Percentiles rank a stretch among this genome's conserved stretches.
Evolutionary conservation across 306 rosid genomes (phyloP).

Genomic region (Citrullus colocynthis): DNA sequence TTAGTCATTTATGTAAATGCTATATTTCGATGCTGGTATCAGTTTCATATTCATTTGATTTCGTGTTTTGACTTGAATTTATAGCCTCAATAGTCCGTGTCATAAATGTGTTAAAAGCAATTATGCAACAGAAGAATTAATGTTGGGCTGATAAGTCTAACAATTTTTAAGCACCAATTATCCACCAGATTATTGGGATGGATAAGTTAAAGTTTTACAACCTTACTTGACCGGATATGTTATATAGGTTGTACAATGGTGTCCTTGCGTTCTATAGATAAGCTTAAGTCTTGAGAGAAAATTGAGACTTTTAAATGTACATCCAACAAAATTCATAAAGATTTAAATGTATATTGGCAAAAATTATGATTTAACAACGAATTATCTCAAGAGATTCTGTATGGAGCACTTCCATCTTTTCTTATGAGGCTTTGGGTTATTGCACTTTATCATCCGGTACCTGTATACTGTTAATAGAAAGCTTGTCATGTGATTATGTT

Average conservation of each 20-base stretch:
- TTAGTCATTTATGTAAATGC: too few relatives aligned
- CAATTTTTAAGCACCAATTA: not conserved
- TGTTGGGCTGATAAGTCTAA: not conserved
- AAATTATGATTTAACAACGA: not conserved
- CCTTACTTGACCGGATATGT: too few relatives aligned
- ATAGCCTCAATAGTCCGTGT: not conserved
- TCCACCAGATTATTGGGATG: not conserved
- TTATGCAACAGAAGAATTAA: not conserved
- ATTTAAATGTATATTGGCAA: not conserved
- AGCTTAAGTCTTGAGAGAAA: not conserved
- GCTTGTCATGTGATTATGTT: not conserved
- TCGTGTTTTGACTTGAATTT: not conserved
- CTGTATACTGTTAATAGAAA: not conserved
- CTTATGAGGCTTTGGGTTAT: not conserved
- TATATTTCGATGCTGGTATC: not conserved
- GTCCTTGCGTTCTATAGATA: too few relatives aligned
- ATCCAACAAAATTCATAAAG: not conserved
- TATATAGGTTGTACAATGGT: too few relatives aligned
- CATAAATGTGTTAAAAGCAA: not conserved
- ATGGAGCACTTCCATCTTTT: not conserved
- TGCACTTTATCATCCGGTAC: not conserved
- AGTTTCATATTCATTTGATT: not conserved
- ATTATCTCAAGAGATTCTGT: not conserved
- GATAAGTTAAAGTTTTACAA: not conserved
- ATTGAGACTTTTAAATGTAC: not conserved